Base-by-base conservation (phyloP, 192 early-diverging fungal species). In the Coemansia erecta region DNA sequence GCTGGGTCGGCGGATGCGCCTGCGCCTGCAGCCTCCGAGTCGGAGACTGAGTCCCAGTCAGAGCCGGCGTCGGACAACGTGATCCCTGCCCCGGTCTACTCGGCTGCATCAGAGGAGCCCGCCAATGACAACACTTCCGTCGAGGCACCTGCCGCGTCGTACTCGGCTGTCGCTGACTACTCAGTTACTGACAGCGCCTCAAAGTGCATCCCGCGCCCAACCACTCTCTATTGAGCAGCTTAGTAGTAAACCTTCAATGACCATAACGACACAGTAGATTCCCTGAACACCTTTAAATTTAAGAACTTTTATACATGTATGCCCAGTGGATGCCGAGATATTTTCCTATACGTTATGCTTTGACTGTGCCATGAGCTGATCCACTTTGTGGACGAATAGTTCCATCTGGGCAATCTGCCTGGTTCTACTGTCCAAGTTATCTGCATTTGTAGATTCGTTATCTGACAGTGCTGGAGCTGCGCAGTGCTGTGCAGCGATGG, bases 321-420 rank as follows among this genome's bases (percentile, higher is more conserved):
- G 15, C 14, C 9, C 6, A 33, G 31, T 15, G 28, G 10, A 35
- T 12, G 28, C 22, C 4, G 28, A 33, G 8, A 35, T n/a, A 13
- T n/a, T 41, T 49, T 24, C 8, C 24, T 8, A 17, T 11, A 3
- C 21, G 21, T 24, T 61, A 51, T 31, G 8, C 15, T 43, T 44
- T 23, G 24, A n/a, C 23, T 61, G 50, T 41, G 61, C 62, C 9
- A 56, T 50, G 8, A 67, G 47, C 46, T 65, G 66, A 11, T 75
- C 66, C 3, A 64, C 72, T 23, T 75, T 50, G 24, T 75, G 72
- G 17, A 69, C 65, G 39, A 69, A 45, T 9, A 56, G 14, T 44
- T 75, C 72, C 61, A 75, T 75, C 66, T 69, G 72, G 8, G 66
- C 63, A 37, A 75, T 57, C 33, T 58, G 58, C 7, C 72, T 58